Conservation (phyloP, 2,329 filamentous ascomycete genomes). For the Huntiella decipiens region DNA sequence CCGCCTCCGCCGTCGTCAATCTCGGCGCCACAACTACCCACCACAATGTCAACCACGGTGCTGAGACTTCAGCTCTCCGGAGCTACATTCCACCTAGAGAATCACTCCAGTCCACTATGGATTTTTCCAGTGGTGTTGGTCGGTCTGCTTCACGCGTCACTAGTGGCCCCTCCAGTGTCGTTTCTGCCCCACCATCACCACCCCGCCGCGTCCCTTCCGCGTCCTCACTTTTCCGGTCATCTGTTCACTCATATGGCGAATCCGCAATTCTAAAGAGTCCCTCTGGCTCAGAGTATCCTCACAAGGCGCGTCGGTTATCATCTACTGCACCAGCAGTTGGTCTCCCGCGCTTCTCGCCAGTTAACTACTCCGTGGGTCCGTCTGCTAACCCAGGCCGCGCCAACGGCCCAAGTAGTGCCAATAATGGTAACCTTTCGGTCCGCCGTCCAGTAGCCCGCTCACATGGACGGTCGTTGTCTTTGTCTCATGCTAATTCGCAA, state of each 20-base stretch:
- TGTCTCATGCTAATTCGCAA: background rate
- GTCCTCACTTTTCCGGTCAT: background rate
- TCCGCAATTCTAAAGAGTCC: no score
- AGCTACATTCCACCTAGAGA: background rate
- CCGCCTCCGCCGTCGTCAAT: background rate
- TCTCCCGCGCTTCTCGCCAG: constrained; percentile 1
- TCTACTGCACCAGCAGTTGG: background rate
- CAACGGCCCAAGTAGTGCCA: background rate
- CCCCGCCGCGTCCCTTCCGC: background rate
- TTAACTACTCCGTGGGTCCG: constrained; percentile 2
- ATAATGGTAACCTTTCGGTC: background rate
- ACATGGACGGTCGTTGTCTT: background rate
- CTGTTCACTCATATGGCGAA: no score
- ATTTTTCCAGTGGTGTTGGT: no score
- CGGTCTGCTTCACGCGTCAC: background rate
- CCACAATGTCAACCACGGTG: no score
- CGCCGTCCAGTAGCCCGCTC: background rate
- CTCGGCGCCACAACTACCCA: background rate
- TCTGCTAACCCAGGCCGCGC: background rate
- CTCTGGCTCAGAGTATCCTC: background rate
- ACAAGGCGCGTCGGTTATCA: constrained; percentile 5
- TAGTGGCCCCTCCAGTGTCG: background rate
- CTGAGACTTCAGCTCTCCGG: constrained; percentile 3
- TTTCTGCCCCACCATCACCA: background rate
- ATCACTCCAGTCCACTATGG: no score